Conservation (phyloP, 1,284 basidiomycete genomes). For the Takashimella koratensis region DNA sequence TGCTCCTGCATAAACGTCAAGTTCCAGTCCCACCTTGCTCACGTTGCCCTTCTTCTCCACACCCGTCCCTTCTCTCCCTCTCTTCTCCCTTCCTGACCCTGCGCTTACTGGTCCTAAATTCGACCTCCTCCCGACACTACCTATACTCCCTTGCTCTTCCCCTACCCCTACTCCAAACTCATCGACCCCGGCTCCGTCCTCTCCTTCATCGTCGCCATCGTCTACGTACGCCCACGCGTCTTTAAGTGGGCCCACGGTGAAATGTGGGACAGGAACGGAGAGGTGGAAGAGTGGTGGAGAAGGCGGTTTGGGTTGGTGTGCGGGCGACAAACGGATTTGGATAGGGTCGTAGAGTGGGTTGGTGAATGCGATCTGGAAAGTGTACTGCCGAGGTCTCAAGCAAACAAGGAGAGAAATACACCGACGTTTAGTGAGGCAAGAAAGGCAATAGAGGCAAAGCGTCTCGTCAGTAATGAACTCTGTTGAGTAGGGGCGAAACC, state of each 20-base stretch:
- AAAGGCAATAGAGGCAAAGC: not conserved
- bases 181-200: slow-evolving; percentile 44
- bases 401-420: too few species aligned
- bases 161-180: slow-evolving; percentile 1
- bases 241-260: slow-evolving; percentile 79
- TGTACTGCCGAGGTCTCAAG: slow-evolving; percentile 56
- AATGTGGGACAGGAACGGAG: slow-evolving; percentile 67
- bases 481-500: not conserved
- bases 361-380: slow-evolving; percentile 81
- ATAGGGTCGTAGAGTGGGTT: slow-evolving; percentile 95
- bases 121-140: slow-evolving; percentile 65
- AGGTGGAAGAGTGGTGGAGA: slow-evolving; percentile 43
- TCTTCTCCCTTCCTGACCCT: slow-evolving; percentile 7
- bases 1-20: slow-evolving; percentile 23
- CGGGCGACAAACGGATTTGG: slow-evolving; percentile 64
- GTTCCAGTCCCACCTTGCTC: slow-evolving; percentile 63
- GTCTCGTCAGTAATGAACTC: not conserved
- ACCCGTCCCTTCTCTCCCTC: slow-evolving; percentile 20
- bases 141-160: slow-evolving; percentile 58
- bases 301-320: slow-evolving; percentile 57
- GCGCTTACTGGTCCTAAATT: slow-evolving; percentile 14
- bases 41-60: slow-evolving; percentile 66
- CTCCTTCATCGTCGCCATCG: slow-evolving; percentile 73
- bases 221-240: slow-evolving; percentile 93
- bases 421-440: too few species aligned